Evolutionary conservation across 2,329 filamentous ascomycete species (phyloP), one percentile per base, ranked within the genome.

Genomic region (Albophoma yamanashiensis): DNA sequence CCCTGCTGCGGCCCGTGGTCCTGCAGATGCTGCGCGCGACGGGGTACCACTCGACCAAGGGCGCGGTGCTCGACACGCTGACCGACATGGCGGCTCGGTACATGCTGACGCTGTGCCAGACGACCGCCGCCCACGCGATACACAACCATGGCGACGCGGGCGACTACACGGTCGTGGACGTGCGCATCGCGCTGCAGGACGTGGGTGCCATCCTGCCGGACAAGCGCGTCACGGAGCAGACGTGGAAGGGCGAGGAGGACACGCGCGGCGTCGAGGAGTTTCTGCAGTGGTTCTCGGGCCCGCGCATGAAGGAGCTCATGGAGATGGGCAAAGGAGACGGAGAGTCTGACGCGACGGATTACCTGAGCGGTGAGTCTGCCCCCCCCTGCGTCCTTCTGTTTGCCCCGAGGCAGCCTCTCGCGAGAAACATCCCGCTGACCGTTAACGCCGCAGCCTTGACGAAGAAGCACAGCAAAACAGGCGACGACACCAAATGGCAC

Each of bases 11-110:
- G 50, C 93, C 93, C 2, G 87, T 88, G 56, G 85, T 97, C 62
- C 85, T 97, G 61, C 92, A 97, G 75, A 93, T 96, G 68, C 85
- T 97, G 58, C 91, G 93, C 69, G 91, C 92, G 38, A 88, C 91
- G 31, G 93, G 93, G 71, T 97, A 95, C 76, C 90, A 95, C 72
- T 82, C 88, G 50, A 89, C 91, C 57, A 86, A 86, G 59, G 87
- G 91, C 2, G 88, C 88, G 4, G 92, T 95, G 8, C 80, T 97
- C 60, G 92, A 97, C 75, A 87, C 89, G 12, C 74, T 97, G n/a
- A 89, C 91, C 17, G 92, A 97, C 73, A 81, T 97, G 9, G 87
- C 91, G 0, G 89, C 88, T 52, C 86, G 89, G 65, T 96, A 97
- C 74, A 78, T 97, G 61, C 78, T 85, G 27, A 77, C 90, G 4